Evolutionary conservation across 164 flowering plant genomes (phyloP), one percentile per base, ranked within the genome.

Genomic region (Nymphaea thermarum): DNA sequence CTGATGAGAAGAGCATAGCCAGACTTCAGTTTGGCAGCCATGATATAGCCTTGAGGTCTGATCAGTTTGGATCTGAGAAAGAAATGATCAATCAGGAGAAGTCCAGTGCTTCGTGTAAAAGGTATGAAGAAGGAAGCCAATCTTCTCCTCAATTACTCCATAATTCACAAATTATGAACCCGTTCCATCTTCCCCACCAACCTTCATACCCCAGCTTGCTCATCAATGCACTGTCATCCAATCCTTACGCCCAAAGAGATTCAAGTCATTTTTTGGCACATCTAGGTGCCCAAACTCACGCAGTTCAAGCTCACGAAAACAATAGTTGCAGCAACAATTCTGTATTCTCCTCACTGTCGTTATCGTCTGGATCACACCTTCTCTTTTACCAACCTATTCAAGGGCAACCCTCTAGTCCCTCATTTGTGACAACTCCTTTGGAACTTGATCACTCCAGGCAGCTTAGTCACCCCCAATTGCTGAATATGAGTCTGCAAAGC

Each of bases 181-280:
- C 67, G 15, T 71, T 45, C 51, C 72, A 77, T 45, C 80, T 74
- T 62, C 68, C 71, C 7, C 73, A 44, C 65, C 70, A 70, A 43
- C 53, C 80, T 66, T 80, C 79, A 41, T 69, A 73, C 7, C 71
- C 80, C 42, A 69, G 73, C 44, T 72, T 80, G 51, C 45, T 77
- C 7, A 78, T 68, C 57, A 77, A 75, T 81, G 63, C 68, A 8
- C 55, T 76, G 67, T 80, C 83, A 25, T 77, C 67, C 71, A 73
- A 75, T 71, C 68, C 89, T 43, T 81, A 74, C 71, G 69, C 75
- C 45, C 83, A 83, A 55, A 80, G 81, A 76, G 86, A 84, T 74
- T 76, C 84, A 47, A 82, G 72, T 68, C 70, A 77, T 59, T 71
- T 74, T 1, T 44, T 74, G 42, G 74, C 81, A 41, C 80, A 82